Evolutionary conservation across 495 filamentous ascomycete species (phyloP).

Genomic region (Penicillium angulare): DNA sequence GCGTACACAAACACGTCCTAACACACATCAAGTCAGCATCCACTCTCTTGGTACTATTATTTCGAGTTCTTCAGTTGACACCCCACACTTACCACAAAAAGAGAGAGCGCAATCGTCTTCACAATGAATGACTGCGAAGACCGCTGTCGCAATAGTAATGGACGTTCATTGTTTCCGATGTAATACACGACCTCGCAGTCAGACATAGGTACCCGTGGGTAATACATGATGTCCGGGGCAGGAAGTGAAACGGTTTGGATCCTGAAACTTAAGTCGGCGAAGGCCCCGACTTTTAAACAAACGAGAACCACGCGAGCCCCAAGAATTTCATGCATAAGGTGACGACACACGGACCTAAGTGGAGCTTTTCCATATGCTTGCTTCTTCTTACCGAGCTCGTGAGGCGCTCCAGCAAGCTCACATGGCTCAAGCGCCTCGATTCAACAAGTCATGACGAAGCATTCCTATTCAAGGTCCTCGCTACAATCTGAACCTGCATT

Average conservation of each 20-base stretch:
- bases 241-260: background rate
- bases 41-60: background rate
- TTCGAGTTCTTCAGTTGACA: too few species aligned
- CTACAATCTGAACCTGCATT: background rate
- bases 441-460: background rate
- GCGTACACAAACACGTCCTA: background rate
- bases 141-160: constrained; percentile 12
- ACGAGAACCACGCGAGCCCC: background rate
- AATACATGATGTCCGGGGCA: background rate
- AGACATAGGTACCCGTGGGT: background rate
- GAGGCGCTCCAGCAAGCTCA: background rate
- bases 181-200: background rate
- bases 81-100: constrained; percentile 14
- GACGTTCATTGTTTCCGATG: background rate
- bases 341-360: background rate
- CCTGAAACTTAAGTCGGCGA: background rate
- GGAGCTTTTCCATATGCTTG: background rate
- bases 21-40: background rate
- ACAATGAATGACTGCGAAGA: constrained; percentile 21
- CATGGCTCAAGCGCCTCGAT: background rate
- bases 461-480: background rate
- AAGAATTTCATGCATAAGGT: background rate
- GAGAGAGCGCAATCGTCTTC: constrained; percentile 7
- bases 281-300: background rate
- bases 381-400: background rate